phyloP scores from a whole-genome alignment of 202 grass and related monocot species.

The Musa balbisiana region DNA sequence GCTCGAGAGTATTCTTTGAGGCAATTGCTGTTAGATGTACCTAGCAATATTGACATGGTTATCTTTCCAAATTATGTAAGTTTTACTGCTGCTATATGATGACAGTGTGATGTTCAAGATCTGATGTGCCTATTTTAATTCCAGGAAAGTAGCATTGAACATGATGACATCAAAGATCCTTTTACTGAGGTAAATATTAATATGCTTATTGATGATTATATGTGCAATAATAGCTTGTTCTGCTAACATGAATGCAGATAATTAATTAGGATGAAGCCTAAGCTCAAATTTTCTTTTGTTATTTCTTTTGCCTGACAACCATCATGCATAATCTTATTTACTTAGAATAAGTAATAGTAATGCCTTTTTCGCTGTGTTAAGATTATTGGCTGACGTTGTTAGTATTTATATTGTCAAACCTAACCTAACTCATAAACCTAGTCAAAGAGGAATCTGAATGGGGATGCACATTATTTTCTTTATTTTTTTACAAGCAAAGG shows the following conservation, averaged over 20 bases:
- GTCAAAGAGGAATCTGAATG: neutral
- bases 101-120: slow-evolving; percentile 26
- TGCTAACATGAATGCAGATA: neutral
- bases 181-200: slow-evolving; percentile 73
- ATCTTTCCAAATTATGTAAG: slow-evolving; percentile 99
- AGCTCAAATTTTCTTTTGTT: neutral
- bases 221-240: neutral
- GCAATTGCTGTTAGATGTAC: slow-evolving; percentile 83
- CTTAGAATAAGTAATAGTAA: neutral
- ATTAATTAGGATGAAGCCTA: neutral
- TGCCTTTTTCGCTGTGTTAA: neutral
- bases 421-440: neutral
- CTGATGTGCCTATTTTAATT: slow-evolving; percentile 10
- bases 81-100: slow-evolving; percentile 11
- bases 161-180: slow-evolving; percentile 91
- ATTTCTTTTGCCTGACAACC: neutral
- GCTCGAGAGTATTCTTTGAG: slow-evolving; percentile 79
- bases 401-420: neutral
- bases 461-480: neutral
- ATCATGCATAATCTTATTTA: neutral
- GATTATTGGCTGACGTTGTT: neutral
- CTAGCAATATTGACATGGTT: slow-evolving; percentile 98
- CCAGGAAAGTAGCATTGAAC: slow-evolving; percentile 95
- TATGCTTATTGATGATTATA: neutral
- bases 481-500: neutral